phyloP scores from a whole-genome alignment of 305 asterid genomes.

The Solanum hybrid region DNA sequence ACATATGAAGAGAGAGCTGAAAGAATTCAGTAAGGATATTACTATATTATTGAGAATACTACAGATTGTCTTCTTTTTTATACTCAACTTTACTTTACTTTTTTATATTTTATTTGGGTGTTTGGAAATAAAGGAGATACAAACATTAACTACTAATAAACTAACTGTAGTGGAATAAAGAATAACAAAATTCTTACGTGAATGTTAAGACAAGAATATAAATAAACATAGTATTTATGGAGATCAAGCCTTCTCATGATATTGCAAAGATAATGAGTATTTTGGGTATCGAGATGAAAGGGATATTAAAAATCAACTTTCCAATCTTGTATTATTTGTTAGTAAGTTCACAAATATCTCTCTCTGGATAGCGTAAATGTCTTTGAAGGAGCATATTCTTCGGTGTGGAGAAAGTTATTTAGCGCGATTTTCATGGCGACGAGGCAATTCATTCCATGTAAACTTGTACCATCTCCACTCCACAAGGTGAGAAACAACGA shows the following conservation, averaged over 20 bases:
- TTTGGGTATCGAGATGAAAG: not conserved
- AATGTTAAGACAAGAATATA: not conserved
- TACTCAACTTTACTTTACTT: not conserved
- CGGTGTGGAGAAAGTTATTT: not conserved
- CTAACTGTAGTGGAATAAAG: not conserved
- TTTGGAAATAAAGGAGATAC: not conserved
- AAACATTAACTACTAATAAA: not conserved
- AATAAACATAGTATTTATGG: not conserved
- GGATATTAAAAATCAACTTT: not conserved
- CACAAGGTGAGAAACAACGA: constrained; percentile 17
- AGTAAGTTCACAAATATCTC: not conserved
- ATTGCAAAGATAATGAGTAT: not conserved
- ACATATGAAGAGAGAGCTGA: not conserved
- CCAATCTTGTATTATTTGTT: not conserved
- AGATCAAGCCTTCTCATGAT: not conserved
- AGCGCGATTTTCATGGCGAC: not conserved
- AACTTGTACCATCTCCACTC: constrained; percentile 17
- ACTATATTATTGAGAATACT: not conserved
- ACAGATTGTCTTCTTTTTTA: not conserved
- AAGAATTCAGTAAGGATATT: not conserved
- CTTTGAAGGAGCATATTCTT: not conserved
- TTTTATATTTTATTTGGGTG: not conserved
- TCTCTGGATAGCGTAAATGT: not conserved
- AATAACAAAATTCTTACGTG: not conserved
- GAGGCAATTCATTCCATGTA: not conserved